These are phyloP conservation scores for Coemansia sp. DNA, from an alignment of 192 early-diverging fungal species.

Conservation along the genomic window DNA sequence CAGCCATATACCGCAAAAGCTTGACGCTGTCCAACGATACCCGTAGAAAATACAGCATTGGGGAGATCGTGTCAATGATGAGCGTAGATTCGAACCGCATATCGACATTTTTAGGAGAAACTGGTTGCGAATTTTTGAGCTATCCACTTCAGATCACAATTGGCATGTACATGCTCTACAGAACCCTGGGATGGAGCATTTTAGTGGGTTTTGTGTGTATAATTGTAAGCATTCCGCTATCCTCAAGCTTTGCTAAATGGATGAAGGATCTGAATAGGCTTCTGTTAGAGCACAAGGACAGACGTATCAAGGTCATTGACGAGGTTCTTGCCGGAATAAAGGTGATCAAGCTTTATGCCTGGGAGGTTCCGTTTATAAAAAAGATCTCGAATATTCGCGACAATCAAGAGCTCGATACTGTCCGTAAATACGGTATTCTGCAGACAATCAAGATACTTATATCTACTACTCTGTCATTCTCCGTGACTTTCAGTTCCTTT, in stretches of 20 bases:
- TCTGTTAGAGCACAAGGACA: slow-evolving; percentile 70
- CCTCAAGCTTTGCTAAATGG: slow-evolving; percentile 66
- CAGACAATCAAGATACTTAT: slow-evolving; percentile 32
- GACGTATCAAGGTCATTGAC: slow-evolving; percentile 66
- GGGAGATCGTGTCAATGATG: slow-evolving; percentile 76
- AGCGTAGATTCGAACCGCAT: slow-evolving; percentile 70
- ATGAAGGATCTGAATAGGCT: slow-evolving; percentile 74
- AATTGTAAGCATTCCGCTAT: slow-evolving; percentile 82
- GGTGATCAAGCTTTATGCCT: too few species aligned
- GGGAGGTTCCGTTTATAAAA: slow-evolving; percentile 60
- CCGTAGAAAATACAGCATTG: slow-evolving; percentile 68
- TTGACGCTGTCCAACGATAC: slow-evolving; percentile 78
- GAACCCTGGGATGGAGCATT: slow-evolving; percentile 77
- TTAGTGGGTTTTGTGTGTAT: slow-evolving; percentile 86
- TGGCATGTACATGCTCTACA: slow-evolving; percentile 79
- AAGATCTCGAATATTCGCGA: slow-evolving; percentile 48
- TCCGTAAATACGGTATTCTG: slow-evolving; percentile 31
- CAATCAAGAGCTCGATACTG: slow-evolving; percentile 32
- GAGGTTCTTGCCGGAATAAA: slow-evolving; percentile 65
- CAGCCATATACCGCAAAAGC: slow-evolving; percentile 88
- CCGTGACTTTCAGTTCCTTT: slow-evolving; percentile 55
- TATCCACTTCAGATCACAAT: slow-evolving; percentile 79
- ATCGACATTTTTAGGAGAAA: slow-evolving; percentile 64
- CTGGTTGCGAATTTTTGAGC: slow-evolving; percentile 77
- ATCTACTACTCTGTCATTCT: slow-evolving; percentile 37